These are phyloP conservation scores for Cicer chorassanicum DNA, from an alignment of 306 rosid genomes.

Conservation along the genomic window DNA sequence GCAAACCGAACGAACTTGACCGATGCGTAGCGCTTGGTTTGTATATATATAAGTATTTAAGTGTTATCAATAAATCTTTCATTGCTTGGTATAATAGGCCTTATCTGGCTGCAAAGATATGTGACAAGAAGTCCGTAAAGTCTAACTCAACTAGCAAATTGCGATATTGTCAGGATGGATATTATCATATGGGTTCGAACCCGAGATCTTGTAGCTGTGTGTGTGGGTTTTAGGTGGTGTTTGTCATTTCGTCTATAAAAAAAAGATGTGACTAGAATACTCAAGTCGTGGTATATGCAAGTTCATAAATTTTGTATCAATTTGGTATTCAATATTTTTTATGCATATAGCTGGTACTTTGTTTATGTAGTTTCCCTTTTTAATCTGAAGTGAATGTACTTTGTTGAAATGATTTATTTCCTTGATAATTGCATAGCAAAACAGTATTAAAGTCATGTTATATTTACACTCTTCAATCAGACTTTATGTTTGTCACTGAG, in stretches of 20 bases:
- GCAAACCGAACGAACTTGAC: conserved; percentile 59
- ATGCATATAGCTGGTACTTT: conserved; percentile 11
- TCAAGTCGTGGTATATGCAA: neutral
- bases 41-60: neutral
- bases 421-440: neutral
- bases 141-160: too few relatives aligned
- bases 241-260: too few relatives aligned
- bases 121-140: neutral
- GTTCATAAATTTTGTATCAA: conserved; percentile 25
- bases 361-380: neutral
- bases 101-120: neutral
- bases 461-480: neutral
- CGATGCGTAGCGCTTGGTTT: conserved; percentile 35
- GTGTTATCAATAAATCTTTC: conserved; percentile 17
- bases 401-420: neutral
- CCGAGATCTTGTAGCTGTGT: too few relatives aligned
- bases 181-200: too few relatives aligned
- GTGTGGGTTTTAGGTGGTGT: too few relatives aligned
- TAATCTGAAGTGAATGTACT: neutral
- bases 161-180: too few relatives aligned
- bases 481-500: neutral
- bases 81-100: neutral
- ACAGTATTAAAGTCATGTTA: neutral
- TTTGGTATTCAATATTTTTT: conserved; percentile 23
- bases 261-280: too few relatives aligned